phyloP scores from a whole-genome alignment of 495 filamentous ascomycete genomes.

The Daldinia grandis region DNA sequence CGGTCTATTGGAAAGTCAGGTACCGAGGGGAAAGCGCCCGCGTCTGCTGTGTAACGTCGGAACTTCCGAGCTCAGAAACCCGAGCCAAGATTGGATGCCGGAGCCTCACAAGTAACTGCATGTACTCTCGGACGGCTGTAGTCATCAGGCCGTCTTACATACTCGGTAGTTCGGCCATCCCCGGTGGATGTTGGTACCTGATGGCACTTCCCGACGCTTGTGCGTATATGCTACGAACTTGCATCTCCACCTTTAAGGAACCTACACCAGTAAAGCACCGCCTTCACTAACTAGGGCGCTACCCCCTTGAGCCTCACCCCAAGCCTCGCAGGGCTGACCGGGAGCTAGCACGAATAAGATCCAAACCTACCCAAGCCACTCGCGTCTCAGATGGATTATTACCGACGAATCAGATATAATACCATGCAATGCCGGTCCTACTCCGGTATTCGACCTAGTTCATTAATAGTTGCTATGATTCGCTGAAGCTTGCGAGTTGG shows the following conservation, averaged over 20 bases:
- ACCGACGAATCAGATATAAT: slow-evolving; percentile 32
- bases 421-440: slow-evolving; percentile 14
- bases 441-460: slow-evolving; percentile 29
- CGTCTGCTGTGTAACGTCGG: slow-evolving; percentile 44
- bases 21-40: slow-evolving; percentile 38
- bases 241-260: slow-evolving; percentile 26
- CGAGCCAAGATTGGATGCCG: slow-evolving; percentile 40
- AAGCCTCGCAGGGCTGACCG: slow-evolving; percentile 43
- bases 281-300: slow-evolving; percentile 30
- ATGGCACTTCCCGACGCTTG: slow-evolving; percentile 7
- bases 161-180: slow-evolving; percentile 28
- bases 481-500: slow-evolving; percentile 9
- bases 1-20: slow-evolving; percentile 36
- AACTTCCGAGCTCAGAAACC: slow-evolving; percentile 37
- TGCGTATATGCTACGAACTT: slow-evolving; percentile 15
- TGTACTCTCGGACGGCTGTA: slow-evolving; percentile 25
- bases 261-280: slow-evolving; percentile 13
- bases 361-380: slow-evolving; percentile 27
- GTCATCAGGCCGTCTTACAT: slow-evolving; percentile 13
- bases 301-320: slow-evolving; percentile 43
- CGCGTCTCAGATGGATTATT: slow-evolving; percentile 34
- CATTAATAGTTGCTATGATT: slow-evolving; percentile 25
- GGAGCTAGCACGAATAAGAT: slow-evolving; percentile 25
- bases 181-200: slow-evolving; percentile 18
- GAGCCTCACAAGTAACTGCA: slow-evolving; percentile 41